These are phyloP conservation scores for Plantago major DNA, from an alignment of 257 asterid genomes.

Conservation along the genomic window DNA sequence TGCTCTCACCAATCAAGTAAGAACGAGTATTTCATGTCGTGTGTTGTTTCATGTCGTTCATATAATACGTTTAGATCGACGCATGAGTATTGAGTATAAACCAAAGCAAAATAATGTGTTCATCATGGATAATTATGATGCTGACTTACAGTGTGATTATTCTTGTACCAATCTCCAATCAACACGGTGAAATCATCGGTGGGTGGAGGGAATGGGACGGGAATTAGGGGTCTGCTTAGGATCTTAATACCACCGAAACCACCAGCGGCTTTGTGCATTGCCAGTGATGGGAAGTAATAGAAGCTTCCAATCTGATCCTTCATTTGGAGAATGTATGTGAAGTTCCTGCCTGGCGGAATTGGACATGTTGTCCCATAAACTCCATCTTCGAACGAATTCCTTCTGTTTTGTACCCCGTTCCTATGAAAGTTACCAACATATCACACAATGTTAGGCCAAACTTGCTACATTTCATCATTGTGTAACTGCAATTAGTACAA, in stretches of 20 bases:
- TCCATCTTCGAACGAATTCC: slow-evolving; percentile 53
- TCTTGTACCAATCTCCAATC: slow-evolving; percentile 69
- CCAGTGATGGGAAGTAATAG: slow-evolving; percentile 55
- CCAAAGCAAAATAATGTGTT: too few relatives aligned
- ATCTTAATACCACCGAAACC: slow-evolving; percentile 54
- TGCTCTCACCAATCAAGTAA: too few relatives aligned
- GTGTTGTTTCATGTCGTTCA: too few relatives aligned
- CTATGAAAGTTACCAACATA: slow-evolving; percentile 13
- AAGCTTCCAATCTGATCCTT: slow-evolving; percentile 67
- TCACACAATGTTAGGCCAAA: neutral
- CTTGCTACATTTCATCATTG: neutral
- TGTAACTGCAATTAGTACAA: neutral
- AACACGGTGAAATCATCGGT: slow-evolving; percentile 41
- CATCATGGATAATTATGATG: neutral
- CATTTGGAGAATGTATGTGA: slow-evolving; percentile 58
- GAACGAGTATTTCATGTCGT: too few relatives aligned
- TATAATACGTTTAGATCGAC: too few relatives aligned
- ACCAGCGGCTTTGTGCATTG: slow-evolving; percentile 62
- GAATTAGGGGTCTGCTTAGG: slow-evolving; percentile 44
- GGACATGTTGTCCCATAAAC: slow-evolving; percentile 66
- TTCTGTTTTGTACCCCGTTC: slow-evolving; percentile 58
- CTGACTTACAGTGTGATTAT: slow-evolving; percentile 53
- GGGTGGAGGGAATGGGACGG: slow-evolving; percentile 46
- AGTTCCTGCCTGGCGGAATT: slow-evolving; percentile 56
- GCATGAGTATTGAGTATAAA: too few relatives aligned